Base-by-base conservation (phyloP, 2,329 filamentous ascomycete genomes). In the Anthostomella pinea region DNA sequence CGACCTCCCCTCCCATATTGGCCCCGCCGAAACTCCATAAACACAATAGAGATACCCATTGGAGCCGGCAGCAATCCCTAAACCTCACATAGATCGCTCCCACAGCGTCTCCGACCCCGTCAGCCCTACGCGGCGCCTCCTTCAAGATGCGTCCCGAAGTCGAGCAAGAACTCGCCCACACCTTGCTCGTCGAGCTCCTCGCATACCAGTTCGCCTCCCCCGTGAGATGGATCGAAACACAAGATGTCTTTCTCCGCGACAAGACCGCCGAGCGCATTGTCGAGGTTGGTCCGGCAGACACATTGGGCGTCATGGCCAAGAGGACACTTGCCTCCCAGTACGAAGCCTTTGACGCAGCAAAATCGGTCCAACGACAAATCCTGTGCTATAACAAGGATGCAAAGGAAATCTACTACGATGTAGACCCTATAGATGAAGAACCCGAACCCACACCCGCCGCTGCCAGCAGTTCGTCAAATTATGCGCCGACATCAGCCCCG, bases 311-410 rank as follows among this genome's bases (percentile, higher is more conserved):
- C 40, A 98, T 98, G 93, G 93, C 93, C 49, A 94, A 90, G 75
- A 81, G 91, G 56, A 98, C 93, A 35, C 70, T 98, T 45, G 88
- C 90, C 43, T 90, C 89, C 61, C 97, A 97, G 69, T 98, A 97
- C 67, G 93, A 98, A 74, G 90, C 91, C 47, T 95, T 96, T 68
- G 93, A 98, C 68, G 93, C 93, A 38, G 93, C 93, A 45, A 91
- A 91, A 59, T 96, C 91, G 6, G 84, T 97, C 27, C 90, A 96
- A 69, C 82, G 93, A 63, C 91, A 97, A 66, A 96, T 98, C 62
- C 79, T 98, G 39, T 97, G 93, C 75, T 98, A 97, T 74, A 97
- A 95, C 75, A 98, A 98, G 68, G 93, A 98, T 60, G 86, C 89
- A 38, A 97, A 96, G 66, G 93, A 98, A 66, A 98, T 98, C 50